Evolutionary conservation across 495 filamentous ascomycete species (phyloP), one percentile per base, ranked within the genome.

Genomic region (Aspergillus avenaceus): DNA sequence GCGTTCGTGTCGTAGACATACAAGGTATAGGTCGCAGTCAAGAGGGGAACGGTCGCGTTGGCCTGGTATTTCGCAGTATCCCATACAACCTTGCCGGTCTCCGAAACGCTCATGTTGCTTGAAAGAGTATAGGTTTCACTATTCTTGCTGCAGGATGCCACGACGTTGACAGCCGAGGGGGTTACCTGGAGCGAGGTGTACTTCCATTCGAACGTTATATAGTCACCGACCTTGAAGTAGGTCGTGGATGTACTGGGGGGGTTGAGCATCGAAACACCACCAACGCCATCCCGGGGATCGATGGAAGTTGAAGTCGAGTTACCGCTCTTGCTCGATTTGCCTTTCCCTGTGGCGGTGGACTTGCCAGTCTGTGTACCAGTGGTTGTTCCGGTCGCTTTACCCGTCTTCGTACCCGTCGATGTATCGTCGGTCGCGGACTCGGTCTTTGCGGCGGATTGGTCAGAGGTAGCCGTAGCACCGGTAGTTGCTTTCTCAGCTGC

Each of bases 131-230:
- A 91, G 19, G 77, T 80, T 28, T 69, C 70, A 34, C 73, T 67
- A 66, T 87, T 86, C 45, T 70, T 61, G 29, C 81, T 83, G 81
- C 88, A 95, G 21, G 82, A 84, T 9, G 93, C 87, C 25, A 93
- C 69, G 4, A 97, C 80, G 56, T 98, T 87, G 56, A 98, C 70
- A 25, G 81, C 84, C 3, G 81, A 83, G 0, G 93, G 93, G 1
- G 83, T 85, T 14, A 83, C 83, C 24, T 79, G 79, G 31, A 98
- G 73, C 37, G 86, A 90, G 2, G 93, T 98, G 72, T 96, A 97
- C 69, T 97, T 97, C 91, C 92, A 98, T 0, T 72, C 84, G 66
- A 92, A 92, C 1, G 90, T 96, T 13, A 96, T 74, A 46, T 77
- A 77, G 29, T 97, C 84, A 14, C 87, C 88, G 62, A 97, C 86